Percentiles rank a stretch among this genome's conserved stretches.
Conservation (phyloP, 495 filamentous ascomycete genomes). For the Podospora pseudocomata region DNA sequence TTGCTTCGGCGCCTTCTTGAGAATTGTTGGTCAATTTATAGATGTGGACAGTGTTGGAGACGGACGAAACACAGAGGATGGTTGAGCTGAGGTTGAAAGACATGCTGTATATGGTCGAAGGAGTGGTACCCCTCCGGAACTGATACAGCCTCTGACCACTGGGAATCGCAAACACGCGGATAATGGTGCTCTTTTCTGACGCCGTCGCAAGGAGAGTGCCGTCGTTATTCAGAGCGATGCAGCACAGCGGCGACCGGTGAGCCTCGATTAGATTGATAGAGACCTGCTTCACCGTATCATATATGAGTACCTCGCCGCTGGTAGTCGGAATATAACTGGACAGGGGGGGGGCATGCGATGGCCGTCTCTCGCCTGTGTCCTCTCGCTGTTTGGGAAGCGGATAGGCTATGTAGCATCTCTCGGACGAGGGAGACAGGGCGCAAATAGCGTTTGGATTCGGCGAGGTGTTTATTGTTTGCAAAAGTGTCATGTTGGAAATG, state of each 20-base stretch:
- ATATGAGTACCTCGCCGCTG: constrained; percentile 88
- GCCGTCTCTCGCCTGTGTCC: constrained; percentile 53
- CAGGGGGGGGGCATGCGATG: constrained; percentile 81
- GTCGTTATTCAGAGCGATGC: constrained; percentile 83
- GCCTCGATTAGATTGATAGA: constrained; percentile 92
- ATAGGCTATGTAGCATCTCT: constrained; percentile 90
- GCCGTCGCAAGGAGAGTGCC: constrained; percentile 93
- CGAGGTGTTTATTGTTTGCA: constrained; percentile 86
- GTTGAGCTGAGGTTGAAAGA: constrained; percentile 96
- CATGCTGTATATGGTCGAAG: constrained; percentile 95
- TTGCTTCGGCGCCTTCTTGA: constrained; percentile 17
- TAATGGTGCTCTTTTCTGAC: constrained; percentile 95
- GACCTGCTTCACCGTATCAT: constrained; percentile 80
- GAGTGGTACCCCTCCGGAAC: constrained; percentile 91
- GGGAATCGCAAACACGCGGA: constrained; percentile 89
- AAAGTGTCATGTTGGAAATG: constrained; percentile 93
- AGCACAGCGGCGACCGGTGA: constrained; percentile 86
- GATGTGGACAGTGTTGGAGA: constrained; percentile 95
- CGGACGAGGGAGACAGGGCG: constrained; percentile 89
- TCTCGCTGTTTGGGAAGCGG: constrained; percentile 78
- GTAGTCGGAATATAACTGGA: constrained; percentile 72
- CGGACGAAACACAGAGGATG: constrained; percentile 89
- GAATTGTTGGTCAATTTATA: constrained; percentile 60
- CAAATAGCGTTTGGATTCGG: constrained; percentile 90
- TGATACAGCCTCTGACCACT: constrained; percentile 88